These are phyloP conservation scores for Neofusicoccum ribis DNA, from an alignment of 2,329 filamentous ascomycete species.

Conservation along the genomic window DNA sequence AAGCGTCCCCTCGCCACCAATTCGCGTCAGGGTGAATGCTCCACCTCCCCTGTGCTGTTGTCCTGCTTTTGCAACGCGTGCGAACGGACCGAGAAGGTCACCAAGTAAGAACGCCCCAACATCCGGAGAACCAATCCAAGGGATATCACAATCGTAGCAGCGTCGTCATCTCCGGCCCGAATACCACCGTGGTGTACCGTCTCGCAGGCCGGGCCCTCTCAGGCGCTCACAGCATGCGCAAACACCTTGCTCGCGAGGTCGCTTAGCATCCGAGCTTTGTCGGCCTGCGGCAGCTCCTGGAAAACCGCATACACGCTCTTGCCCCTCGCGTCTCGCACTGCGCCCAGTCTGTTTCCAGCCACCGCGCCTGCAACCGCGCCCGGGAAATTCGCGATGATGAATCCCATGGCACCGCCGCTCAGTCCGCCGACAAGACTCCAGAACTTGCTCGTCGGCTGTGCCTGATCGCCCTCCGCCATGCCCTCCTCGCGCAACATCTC, in stretches of 20 bases:
- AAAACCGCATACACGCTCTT: constrained; percentile 96
- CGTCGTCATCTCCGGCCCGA: not conserved
- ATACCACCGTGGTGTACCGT: not conserved
- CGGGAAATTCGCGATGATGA: constrained; percentile 91
- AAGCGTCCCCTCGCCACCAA: too few species aligned
- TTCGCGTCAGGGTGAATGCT: too few species aligned
- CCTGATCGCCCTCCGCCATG: constrained; percentile 69
- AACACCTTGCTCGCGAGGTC: constrained; percentile 87
- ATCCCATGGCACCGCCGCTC: constrained; percentile 86
- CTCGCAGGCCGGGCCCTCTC: not conserved
- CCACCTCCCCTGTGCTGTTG: too few species aligned
- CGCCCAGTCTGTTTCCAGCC: constrained; percentile 88
- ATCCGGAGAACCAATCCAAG: not conserved
- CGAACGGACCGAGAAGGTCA: not conserved
- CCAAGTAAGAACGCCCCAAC: not conserved
- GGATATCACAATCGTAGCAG: constrained; percentile 17
- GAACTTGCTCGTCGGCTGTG: constrained; percentile 68
- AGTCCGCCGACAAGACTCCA: constrained; percentile 84
- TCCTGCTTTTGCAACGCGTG: too few species aligned
- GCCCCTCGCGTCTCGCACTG: constrained; percentile 82
- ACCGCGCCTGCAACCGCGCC: constrained; percentile 87
- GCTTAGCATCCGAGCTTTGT: constrained; percentile 77
- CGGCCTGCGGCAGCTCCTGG: constrained; percentile 79
- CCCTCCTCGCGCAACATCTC: constrained; percentile 56
- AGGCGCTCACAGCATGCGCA: constrained; percentile 65